Conservation (phyloP, 257 asterid species). For the Scutellaria barbata region DNA sequence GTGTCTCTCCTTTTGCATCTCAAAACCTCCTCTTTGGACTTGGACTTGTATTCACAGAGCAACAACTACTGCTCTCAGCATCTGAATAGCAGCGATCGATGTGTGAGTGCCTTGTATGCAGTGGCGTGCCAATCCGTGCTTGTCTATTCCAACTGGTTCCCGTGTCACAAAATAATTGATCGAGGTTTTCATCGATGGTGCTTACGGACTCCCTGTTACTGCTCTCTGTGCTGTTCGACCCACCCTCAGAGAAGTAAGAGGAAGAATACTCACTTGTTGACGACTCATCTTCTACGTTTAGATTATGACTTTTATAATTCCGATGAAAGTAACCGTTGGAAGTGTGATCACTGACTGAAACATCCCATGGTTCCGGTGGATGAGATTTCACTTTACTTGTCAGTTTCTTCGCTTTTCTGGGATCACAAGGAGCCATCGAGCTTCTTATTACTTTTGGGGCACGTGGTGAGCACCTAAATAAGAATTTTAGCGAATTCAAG, state of each 20-base stretch:
- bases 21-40: background rate
- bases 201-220: constrained; percentile 58
- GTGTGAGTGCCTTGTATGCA: constrained; percentile 42
- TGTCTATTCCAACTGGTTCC: constrained; percentile 34
- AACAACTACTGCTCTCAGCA: constrained; percentile 33
- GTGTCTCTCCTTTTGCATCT: constrained; percentile 32
- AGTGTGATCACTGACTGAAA: constrained; percentile 32
- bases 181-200: constrained; percentile 56
- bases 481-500: constrained; percentile 25
- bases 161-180: constrained; percentile 47
- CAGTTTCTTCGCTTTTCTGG: constrained; percentile 39
- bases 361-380: constrained; percentile 47
- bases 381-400: constrained; percentile 43
- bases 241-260: constrained; percentile 69
- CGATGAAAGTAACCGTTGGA: constrained; percentile 36
- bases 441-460: constrained; percentile 69
- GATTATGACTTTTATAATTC: constrained; percentile 32
- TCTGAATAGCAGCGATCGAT: constrained; percentile 47
- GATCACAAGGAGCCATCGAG: constrained; percentile 41
- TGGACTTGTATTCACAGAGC: constrained; percentile 34
- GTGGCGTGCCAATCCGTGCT: too few relatives aligned
- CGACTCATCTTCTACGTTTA: constrained; percentile 44
- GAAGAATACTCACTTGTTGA: constrained; percentile 55
- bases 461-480: constrained; percentile 79
- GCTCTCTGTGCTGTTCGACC: constrained; percentile 72